These are phyloP conservation scores for Kodamaea kakaduensis DNA, from an alignment of 805 yeast species.

Conservation along the genomic window DNA sequence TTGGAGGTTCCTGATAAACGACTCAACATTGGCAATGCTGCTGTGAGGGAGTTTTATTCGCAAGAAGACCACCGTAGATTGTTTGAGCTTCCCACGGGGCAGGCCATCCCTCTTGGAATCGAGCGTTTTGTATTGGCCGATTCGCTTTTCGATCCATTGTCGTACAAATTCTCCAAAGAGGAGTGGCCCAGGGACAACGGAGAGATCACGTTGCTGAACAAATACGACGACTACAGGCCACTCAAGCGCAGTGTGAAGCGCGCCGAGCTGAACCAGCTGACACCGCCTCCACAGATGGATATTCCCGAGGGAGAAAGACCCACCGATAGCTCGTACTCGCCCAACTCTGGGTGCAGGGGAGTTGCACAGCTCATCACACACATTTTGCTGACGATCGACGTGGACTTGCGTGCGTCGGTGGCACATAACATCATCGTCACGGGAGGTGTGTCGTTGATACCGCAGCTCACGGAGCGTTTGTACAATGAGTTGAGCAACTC, in stretches of 20 bases:
- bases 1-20: constrained; percentile 50
- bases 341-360: constrained; percentile 31
- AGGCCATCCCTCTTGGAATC: constrained; percentile 53
- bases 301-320: constrained; percentile 2
- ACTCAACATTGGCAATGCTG: constrained; percentile 16
- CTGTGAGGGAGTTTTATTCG: constrained; percentile 25
- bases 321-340: constrained; percentile 7
- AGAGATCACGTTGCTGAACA: constrained; percentile 41
- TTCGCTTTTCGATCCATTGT: constrained; percentile 62
- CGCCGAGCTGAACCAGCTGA: constrained; percentile 34
- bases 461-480: constrained; percentile 76
- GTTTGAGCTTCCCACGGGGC: constrained; percentile 78
- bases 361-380: constrained; percentile 58
- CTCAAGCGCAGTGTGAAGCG: constrained; percentile 52
- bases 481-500: constrained; percentile 62
- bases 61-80: constrained; percentile 36
- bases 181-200: constrained; percentile 47
- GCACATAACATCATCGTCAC: constrained; percentile 88
- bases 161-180: constrained; percentile 29
- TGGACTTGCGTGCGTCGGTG: constrained; percentile 76
- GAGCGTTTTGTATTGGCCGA: constrained; percentile 68
- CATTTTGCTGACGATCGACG: constrained; percentile 59
- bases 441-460: constrained; percentile 77
- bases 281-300: constrained; percentile 19
- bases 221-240: constrained; percentile 67